Evolutionary conservation across 257 asterid species (phyloP), one percentile per base, ranked within the genome.

Genomic region (Asclepias syriaca): DNA sequence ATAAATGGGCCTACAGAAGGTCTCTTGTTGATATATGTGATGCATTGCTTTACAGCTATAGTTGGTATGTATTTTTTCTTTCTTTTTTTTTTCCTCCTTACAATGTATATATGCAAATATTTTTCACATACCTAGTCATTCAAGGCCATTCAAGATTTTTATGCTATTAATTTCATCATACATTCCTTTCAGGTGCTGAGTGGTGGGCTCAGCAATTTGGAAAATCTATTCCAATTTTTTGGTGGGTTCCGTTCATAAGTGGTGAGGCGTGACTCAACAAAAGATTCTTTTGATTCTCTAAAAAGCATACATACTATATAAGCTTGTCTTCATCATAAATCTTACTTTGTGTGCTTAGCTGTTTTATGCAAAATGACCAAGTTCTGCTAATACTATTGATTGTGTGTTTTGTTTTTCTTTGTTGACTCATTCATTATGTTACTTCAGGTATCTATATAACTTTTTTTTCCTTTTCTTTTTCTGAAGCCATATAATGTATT

Each of bases 1-100:
- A 66, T 93, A 78, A 93, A 93, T 84, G 98, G 98, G 70, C 98
- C 98, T 27, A 93, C 98, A 1, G 98, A 93, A 83, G 98, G 98
- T 65, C 97, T 90, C 74, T 77, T 83, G 87, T 75, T 93, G 90
- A 90, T 93, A 83, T 93, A 87, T 74, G 14, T 83, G 72, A 63
- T 60, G 81, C 98, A 93, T 81, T 81, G 82, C 80, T 86, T 93
- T 74, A 93, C 98, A 39, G 87, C 89, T 72, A 70, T 88, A 61
- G 93, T 90, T 77, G 95, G 90, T 87, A 86, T 76, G 72, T 39
- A 67, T 78, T 81, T 66, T 66, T 74, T 84, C 63, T 40, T 40
- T 40, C 45, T 8, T 40, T 8, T 40, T 43, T 7, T 43, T 43
- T 6, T 43, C 9, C 10, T 9, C 48, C 48, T 11, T 56, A n/a